Evolutionary conservation across 306 rosid species (phyloP).

Genomic region (Casuarina equisetifolia): DNA sequence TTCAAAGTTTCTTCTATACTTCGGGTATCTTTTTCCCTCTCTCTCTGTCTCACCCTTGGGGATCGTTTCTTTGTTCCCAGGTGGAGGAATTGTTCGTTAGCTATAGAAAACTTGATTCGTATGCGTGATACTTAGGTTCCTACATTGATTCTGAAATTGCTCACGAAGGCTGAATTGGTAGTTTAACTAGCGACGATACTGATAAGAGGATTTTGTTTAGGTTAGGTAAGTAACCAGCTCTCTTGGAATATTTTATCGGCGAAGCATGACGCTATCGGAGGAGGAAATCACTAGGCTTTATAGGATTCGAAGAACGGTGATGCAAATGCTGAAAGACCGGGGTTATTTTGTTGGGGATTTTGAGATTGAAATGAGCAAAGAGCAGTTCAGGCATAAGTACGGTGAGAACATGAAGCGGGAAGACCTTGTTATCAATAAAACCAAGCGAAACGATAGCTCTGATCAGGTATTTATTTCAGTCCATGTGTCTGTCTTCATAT

Average conservation of each 20-base stretch:
- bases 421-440: slow-evolving; percentile 58
- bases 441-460: slow-evolving; percentile 44
- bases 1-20: too few relatives aligned
- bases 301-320: slow-evolving; percentile 55
- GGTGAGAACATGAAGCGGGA: slow-evolving; percentile 63
- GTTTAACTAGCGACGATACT: neutral
- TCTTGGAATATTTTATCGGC: neutral
- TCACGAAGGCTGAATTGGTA: neutral
- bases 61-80: too few relatives aligned
- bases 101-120: too few relatives aligned
- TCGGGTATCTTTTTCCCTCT: too few relatives aligned
- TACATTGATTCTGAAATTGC: neutral
- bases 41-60: too few relatives aligned
- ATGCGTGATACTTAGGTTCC: neutral
- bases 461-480: slow-evolving; percentile 38
- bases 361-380: slow-evolving; percentile 56
- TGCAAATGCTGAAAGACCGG: slow-evolving; percentile 71
- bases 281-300: slow-evolving; percentile 47
- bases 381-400: neutral
- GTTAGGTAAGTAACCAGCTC: neutral
- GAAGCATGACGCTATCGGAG: slow-evolving; percentile 50
- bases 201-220: neutral
- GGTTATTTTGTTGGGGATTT: slow-evolving; percentile 52
- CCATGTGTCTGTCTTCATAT: too few relatives aligned
- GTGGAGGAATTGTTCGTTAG: too few relatives aligned